phyloP scores from a whole-genome alignment of 257 asterid species.

The Penstemon newberryi region DNA sequence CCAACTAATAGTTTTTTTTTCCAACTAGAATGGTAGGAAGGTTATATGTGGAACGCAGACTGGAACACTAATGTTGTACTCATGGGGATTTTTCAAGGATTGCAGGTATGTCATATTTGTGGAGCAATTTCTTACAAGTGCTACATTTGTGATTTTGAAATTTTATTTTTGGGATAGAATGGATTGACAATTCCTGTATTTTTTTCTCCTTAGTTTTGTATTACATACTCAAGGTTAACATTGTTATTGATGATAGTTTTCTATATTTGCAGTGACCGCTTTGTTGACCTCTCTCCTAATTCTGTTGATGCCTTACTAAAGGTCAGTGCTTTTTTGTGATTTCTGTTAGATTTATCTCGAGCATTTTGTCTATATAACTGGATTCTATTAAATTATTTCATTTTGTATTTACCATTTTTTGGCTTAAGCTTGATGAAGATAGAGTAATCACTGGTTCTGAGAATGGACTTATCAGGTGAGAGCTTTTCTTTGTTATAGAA shows the following conservation, averaged over 20 bases:
- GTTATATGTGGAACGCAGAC: constrained; percentile 42
- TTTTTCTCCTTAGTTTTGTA: constrained; percentile 15
- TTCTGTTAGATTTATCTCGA: not conserved
- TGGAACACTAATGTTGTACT: constrained; percentile 75
- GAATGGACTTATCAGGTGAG: constrained; percentile 84
- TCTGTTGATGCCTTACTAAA: constrained; percentile 80
- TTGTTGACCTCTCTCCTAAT: constrained; percentile 81
- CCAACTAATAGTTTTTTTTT: constrained; percentile 23
- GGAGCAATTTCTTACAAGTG: not conserved
- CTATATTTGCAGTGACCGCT: constrained; percentile 69
- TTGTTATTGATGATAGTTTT: constrained; percentile 24
- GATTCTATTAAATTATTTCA: constrained; percentile 11
- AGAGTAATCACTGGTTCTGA: constrained; percentile 81
- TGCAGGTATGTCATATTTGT: constrained; percentile 61
- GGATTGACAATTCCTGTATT: constrained; percentile 51
- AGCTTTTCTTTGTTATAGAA: not conserved
- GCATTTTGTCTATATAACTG: constrained; percentile 22
- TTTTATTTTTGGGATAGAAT: constrained; percentile 20
- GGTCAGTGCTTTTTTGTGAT: constrained; percentile 44
- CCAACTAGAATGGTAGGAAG: constrained; percentile 65
- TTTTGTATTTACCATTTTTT: constrained; percentile 9
- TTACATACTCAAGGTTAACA: constrained; percentile 22
- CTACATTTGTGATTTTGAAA: not conserved
- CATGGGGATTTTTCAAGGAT: constrained; percentile 97
- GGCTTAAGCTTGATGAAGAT: constrained; percentile 83